These are phyloP conservation scores for Capillidium heterosporum DNA, from an alignment of 371 early-diverging fungal species.

Conservation along the genomic window DNA sequence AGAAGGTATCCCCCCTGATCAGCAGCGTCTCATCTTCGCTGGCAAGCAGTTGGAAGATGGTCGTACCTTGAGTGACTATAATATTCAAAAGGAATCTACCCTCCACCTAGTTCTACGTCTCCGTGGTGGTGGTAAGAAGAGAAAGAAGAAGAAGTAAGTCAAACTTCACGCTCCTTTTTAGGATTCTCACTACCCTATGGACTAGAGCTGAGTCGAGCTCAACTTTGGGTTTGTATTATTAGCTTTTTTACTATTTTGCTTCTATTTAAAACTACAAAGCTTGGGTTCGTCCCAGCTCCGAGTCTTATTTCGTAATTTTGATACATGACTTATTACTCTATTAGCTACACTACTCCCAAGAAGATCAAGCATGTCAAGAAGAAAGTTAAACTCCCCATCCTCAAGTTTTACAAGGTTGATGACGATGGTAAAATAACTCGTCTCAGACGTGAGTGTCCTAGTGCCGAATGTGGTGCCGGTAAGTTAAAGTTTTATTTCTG, in stretches of 20 bases:
- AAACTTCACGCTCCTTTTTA: conserved; percentile 3
- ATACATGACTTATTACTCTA: neutral
- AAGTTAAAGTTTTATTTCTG: conserved; percentile 18
- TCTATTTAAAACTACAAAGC: too few relatives aligned
- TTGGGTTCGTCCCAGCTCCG: too few relatives aligned
- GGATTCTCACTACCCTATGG: conserved; percentile 4
- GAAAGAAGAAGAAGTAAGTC: conserved; percentile 81
- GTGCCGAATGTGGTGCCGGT: conserved; percentile 90
- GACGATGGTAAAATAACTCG: conserved; percentile 93
- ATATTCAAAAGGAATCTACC: conserved; percentile 70
- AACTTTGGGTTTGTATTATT: neutral
- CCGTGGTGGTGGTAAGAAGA: conserved; percentile 94
- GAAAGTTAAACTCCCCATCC: conserved; percentile 93
- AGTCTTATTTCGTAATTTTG: neutral
- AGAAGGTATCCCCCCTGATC: conserved; percentile 41
- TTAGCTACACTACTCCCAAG: conserved; percentile 95
- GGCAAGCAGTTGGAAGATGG: conserved; percentile 94
- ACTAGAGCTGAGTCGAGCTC: neutral
- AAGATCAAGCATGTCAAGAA: conserved; percentile 97
- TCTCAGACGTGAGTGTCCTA: conserved; percentile 92
- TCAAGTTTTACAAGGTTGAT: conserved; percentile 97
- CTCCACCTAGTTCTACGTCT: conserved; percentile 72
- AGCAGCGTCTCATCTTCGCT: conserved; percentile 90
- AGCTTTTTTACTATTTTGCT: neutral
- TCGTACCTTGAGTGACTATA: conserved; percentile 69